Percentiles rank a stretch among this genome's conserved stretches.
Evolutionary conservation across 352 stramenopile genomes (phyloP).

Genomic region (Pythium aristosporum): DNA sequence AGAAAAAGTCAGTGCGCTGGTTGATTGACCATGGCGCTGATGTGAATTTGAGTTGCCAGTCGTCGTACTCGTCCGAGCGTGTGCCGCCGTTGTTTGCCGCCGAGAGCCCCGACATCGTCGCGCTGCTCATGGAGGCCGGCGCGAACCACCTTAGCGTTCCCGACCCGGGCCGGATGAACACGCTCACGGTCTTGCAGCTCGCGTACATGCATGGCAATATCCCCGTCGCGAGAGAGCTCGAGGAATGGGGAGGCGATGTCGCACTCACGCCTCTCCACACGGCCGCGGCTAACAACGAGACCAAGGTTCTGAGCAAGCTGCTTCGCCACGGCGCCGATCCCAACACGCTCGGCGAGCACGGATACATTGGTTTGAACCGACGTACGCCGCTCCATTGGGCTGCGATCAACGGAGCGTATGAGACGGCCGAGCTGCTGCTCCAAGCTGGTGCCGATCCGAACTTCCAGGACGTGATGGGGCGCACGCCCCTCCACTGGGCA

Average conservation of each 20-base stretch:
- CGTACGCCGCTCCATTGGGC: slow-evolving; percentile 75
- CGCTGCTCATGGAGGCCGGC: slow-evolving; percentile 52
- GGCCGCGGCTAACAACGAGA: slow-evolving; percentile 50
- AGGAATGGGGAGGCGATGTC: slow-evolving; percentile 72
- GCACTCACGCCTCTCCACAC: slow-evolving; percentile 68
- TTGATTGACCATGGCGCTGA: slow-evolving; percentile 54
- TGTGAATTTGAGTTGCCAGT: slow-evolving; percentile 60
- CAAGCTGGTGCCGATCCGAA: slow-evolving; percentile 61
- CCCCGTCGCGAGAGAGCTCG: slow-evolving; percentile 56
- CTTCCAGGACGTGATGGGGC: slow-evolving; percentile 61
- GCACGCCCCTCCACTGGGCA: slow-evolving; percentile 69
- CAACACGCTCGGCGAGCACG: slow-evolving; percentile 69
- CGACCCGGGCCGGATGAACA: slow-evolving; percentile 67
- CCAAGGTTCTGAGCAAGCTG: slow-evolving; percentile 37
- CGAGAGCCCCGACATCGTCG: slow-evolving; percentile 65
- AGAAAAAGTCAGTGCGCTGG: slow-evolving; percentile 55
- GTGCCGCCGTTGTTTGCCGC: slow-evolving; percentile 68
- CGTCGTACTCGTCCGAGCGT: slow-evolving; percentile 63
- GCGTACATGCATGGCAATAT: slow-evolving; percentile 69
- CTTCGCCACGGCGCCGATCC: slow-evolving; percentile 50
- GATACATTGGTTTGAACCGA: slow-evolving; percentile 63
- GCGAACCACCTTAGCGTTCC: slow-evolving; percentile 72
- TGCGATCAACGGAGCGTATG: slow-evolving; percentile 49
- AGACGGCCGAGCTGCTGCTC: slow-evolving; percentile 48
- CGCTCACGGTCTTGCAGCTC: slow-evolving; percentile 62